Evolutionary conservation across 768 basidiomycete species (phyloP), one percentile per base, ranked within the genome.

Genomic region (Boletus rubescentipes): DNA sequence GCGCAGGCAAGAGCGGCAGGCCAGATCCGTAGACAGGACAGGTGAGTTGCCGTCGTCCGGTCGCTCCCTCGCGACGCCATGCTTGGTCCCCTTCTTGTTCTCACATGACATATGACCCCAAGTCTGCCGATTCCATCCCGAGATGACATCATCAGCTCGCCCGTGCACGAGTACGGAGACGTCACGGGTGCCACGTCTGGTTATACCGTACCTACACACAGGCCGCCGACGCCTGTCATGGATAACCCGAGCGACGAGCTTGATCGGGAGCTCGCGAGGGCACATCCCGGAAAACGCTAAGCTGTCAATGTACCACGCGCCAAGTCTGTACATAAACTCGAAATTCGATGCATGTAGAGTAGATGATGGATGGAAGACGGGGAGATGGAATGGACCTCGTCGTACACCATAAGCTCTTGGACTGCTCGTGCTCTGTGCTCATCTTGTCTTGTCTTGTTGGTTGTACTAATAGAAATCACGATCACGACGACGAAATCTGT

Each of bases 221-320:
- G 81, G 46, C 77, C 83, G 4, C 72, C 80, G n/a, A 86, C 79
- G 62, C 90, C 89, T 0, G 76, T 90, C 56, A 82, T 91, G 77
- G 92, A 94, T 59, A 86, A 93, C 63, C 92, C 92, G 8, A 89
- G 87, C 54, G 86, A 85, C 51, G 89, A 89, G 62, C 81, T 95
- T 12, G 93, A 95, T 67, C 83, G 85, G 40, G 92, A 95, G 68
- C 78, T 94, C n/a, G 88, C 87, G 11, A 81, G 83, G 48, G 84
- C 87, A 32, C 87, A 87, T 63, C 64, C 85, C 21, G 75, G 66
- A 18, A 63, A 62, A 18, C 61, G 67, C 38, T 73, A 46, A 70
- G 35, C n/a, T 9, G 11, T 18, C 6, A 37, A 36, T 10, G 10
- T 9, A 16, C 16, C 8, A n/a, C 20, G 14, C 9, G 11, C n/a